Base-by-base conservation (phyloP, 805 yeast species). In the Ogataea nonfermentans region DNA sequence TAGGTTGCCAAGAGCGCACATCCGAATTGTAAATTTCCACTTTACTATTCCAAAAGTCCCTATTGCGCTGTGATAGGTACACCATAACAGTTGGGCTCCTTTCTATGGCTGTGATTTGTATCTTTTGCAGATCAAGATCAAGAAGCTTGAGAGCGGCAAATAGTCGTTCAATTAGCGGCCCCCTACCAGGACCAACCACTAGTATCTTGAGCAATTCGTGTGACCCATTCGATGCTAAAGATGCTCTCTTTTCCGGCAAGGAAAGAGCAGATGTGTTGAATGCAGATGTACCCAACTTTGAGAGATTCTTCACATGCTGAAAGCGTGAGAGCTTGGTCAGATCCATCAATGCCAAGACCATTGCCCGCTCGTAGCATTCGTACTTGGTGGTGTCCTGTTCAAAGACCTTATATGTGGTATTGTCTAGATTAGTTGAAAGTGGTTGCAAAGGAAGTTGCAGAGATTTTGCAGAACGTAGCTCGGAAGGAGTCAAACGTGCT, bases 141-240 rank as follows among this genome's bases (percentile, higher is more conserved):
- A 71, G 47, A 14, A 52, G 51, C 3, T 57, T 51, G 2, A 78
- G 49, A 2, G 79, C 75, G 5, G 62, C 53, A 22, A 73, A 62
- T 0, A 75, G 65, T 14, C 72, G 66, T 30, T 79, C 79, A 2
- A 89, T 79, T 20, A 90, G 61, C 0, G 91, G 90, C 1, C 97
- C 97, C 31, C 88, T 66, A 1, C 97, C 97, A 0, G 96, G 93
- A 0, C 97, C 97, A 2, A 84, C 79, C 2, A 90, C 72, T 4
- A 84, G 70, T 7, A 85, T 63, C 9, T 63, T 62, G 19, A 70
- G 46, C 10, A 15, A 15, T 2, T 44, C 45, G 7, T 12, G 13
- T 14, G 35, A 6, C 0, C 14, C 22, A 14, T 22, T 13, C 23
- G 12, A 12, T 6, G n/a, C 13, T 8, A 17, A 6, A 9, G 22